phyloP scores from a whole-genome alignment of 192 early-diverging fungal genomes.

The Backusella parvicylindrica region DNA sequence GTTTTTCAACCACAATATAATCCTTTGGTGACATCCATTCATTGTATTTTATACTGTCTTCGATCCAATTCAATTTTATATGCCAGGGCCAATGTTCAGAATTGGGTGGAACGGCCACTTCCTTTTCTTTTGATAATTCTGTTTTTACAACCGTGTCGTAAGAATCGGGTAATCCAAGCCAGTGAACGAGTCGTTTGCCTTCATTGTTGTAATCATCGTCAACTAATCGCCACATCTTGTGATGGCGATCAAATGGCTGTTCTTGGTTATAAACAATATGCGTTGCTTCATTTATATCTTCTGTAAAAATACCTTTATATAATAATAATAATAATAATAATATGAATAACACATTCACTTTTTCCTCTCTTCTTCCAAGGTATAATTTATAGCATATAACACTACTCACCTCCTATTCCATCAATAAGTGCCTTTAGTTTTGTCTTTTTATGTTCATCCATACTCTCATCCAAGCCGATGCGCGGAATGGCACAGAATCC shows the following conservation, averaged over 20 bases:
- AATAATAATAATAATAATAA: background rate
- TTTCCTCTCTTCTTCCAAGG: too few species aligned
- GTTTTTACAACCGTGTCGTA: conserved; percentile 41
- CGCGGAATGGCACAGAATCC: conserved; percentile 15
- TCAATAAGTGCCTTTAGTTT: background rate
- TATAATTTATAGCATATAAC: background rate
- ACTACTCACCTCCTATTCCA: background rate
- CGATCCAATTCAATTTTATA: conserved; percentile 64
- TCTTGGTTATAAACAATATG: conserved; percentile 23
- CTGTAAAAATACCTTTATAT: background rate
- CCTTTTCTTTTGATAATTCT: conserved; percentile 50
- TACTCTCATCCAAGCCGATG: conserved; percentile 4
- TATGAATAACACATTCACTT: too few species aligned
- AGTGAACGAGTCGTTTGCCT: conserved; percentile 38
- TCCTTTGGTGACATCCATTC: conserved; percentile 84
- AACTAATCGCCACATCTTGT: conserved; percentile 9
- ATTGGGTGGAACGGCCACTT: conserved; percentile 45
- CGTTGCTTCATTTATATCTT: conserved; percentile 8
- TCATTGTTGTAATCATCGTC: background rate
- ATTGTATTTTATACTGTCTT: conserved; percentile 65
- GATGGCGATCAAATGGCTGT: background rate
- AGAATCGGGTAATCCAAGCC: conserved; percentile 74
- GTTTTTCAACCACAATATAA: conserved; percentile 35
- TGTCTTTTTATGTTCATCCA: conserved; percentile 8
- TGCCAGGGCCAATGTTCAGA: conserved; percentile 49